Evolutionary conservation across 2,329 filamentous ascomycete genomes (phyloP), one percentile per base, ranked within the genome.

Genomic region (Xylaria sp.): DNA sequence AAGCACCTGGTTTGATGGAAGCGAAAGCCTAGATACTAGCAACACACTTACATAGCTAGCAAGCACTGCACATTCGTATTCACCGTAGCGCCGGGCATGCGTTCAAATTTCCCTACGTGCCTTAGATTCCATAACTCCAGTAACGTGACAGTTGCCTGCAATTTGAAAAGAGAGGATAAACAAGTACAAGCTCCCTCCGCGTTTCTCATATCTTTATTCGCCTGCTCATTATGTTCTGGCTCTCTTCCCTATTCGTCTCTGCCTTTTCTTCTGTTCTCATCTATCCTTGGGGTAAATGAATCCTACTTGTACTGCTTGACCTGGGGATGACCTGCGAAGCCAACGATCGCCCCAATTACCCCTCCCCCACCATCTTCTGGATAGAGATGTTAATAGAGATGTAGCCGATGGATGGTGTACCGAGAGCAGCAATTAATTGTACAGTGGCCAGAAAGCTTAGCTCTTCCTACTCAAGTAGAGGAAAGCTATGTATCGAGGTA

Each of bases 181-280:
- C 39, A 37, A 51, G 28, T 37, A 23, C 50, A 18, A 6, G 41
- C 1, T 34, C 41, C 46, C 15, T 34, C 15, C 8, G 20, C n/a
- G 44, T 50, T 64, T 64, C 50, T 64, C 15, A 57, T 10, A 12
- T n/a, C 34, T 56, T 56, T 44, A 41, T 41, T 28, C 50, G 61
- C 41, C 39, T 50, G 44, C 48, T 13, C 23, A 28, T 15, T 46
- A 28, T 48, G 28, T 39, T 7, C 55, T n/a, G n/a, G 18, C 13
- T 46, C 18, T 54, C 28, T 55, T 31, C 18, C 13, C 54, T 15
- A 4, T 34, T 54, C 25, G 59, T 28, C 28, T 28, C 28, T 28
- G 28, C 28, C 28, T 28, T 28, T 28, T 28, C 28, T 28, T 28
- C 28, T 28, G 1, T 28, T 28, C 28, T 31, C 57, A 48, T 46